These are phyloP conservation scores for Fennellomyces sp. DNA, from an alignment of 371 early-diverging fungal species.

Conservation along the genomic window DNA sequence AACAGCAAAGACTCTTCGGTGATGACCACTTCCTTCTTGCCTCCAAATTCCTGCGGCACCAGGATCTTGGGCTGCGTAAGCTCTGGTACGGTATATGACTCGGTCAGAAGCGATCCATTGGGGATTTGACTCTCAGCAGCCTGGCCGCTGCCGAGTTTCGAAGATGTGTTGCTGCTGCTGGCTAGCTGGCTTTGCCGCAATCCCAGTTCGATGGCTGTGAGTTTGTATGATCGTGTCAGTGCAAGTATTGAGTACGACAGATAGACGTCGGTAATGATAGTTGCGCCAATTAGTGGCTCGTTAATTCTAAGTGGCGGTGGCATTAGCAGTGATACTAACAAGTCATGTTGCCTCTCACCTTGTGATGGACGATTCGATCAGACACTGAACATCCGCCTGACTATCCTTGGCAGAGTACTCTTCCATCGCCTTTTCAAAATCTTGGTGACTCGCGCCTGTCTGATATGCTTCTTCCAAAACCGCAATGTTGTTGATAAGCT, in stretches of 20 bases:
- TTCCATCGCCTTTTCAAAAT: slow-evolving; percentile 7
- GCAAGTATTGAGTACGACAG: slow-evolving; percentile 42
- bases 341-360: background rate
- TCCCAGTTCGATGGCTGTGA: slow-evolving; percentile 27
- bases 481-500: slow-evolving; percentile 28
- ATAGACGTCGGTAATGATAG: slow-evolving; percentile 36
- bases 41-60: slow-evolving; percentile 29
- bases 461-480: slow-evolving; percentile 16
- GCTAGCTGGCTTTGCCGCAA: too few relatives aligned
- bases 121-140: background rate
- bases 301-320: slow-evolving; percentile 7
- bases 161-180: too few relatives aligned
- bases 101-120: background rate
- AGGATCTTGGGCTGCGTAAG: slow-evolving; percentile 24
- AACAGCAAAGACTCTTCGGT: slow-evolving; percentile 44
- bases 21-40: slow-evolving; percentile 42
- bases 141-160: too few relatives aligned
- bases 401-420: slow-evolving; percentile 25
- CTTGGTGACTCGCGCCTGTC: background rate
- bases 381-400: slow-evolving; percentile 10
- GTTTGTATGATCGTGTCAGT: slow-evolving; percentile 23
- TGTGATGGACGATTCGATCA: slow-evolving; percentile 4
- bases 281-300: slow-evolving; percentile 37
- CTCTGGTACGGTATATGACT: slow-evolving; percentile 1
- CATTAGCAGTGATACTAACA: background rate